Evolutionary conservation across 129 eudicot species (phyloP).

Genomic region (Logfia minima): DNA sequence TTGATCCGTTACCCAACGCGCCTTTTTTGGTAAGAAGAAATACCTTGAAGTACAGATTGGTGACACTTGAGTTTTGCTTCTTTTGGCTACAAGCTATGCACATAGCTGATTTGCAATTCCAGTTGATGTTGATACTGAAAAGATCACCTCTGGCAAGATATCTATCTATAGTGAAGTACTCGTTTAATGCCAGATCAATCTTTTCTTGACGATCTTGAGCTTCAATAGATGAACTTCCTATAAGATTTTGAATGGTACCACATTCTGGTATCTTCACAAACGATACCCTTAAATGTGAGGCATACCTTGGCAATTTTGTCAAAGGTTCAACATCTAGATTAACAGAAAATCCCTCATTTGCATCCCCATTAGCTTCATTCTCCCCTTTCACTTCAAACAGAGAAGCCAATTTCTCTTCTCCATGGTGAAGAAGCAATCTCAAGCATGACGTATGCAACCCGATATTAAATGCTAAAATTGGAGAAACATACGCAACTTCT

Average conservation of each 20-base stretch:
- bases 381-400: conserved; percentile 47
- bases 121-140: conserved; percentile 62
- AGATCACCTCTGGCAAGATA: conserved; percentile 83
- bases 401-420: conserved; percentile 59
- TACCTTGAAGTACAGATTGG: conserved; percentile 76
- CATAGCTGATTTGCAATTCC: conserved; percentile 82
- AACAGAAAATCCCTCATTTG: conserved; percentile 34
- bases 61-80: conserved; percentile 33
- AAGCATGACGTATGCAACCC: conserved; percentile 72
- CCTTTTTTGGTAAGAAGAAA: background rate
- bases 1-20: background rate
- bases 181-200: conserved; percentile 74
- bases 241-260: conserved; percentile 69
- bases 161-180: conserved; percentile 80
- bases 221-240: conserved; percentile 61
- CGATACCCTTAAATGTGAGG: conserved; percentile 82
- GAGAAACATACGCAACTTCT: conserved; percentile 75
- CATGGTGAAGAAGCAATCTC: conserved; percentile 64
- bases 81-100: conserved; percentile 66
- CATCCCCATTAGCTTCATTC: conserved; percentile 32
- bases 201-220: conserved; percentile 75
- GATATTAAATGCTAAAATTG: conserved; percentile 78
- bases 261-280: conserved; percentile 91
- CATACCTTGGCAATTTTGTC: conserved; percentile 58
- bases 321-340: conserved; percentile 56